Percentiles rank a stretch among this genome's conserved stretches.
These are phyloP conservation scores for Pseudozyma flocculosa DNA, from an alignment of 1,284 basidiomycete species.

Conservation along the genomic window DNA sequence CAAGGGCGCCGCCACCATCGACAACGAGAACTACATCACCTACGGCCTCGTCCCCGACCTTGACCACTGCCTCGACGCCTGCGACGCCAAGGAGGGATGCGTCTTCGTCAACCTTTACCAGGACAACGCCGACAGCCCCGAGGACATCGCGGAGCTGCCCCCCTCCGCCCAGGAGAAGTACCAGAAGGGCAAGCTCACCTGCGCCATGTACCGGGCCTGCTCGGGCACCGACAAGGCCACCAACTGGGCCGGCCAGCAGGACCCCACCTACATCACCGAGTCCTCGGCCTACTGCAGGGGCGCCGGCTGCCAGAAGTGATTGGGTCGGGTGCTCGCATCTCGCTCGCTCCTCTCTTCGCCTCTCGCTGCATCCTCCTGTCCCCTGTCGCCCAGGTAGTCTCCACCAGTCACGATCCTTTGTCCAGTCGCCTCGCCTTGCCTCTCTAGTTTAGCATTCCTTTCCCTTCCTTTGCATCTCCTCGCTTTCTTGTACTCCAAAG, in stretches of 20 bases:
- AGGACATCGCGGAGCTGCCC: conserved; percentile 11
- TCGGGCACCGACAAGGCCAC: conserved; percentile 13
- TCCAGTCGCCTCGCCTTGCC: too few relatives aligned
- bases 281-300: conserved; percentile 32
- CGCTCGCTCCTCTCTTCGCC: too few relatives aligned
- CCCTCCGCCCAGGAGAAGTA: conserved; percentile 21
- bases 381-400: too few relatives aligned
- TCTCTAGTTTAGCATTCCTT: too few relatives aligned
- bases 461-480: too few relatives aligned
- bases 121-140: conserved; percentile 13
- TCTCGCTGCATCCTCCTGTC: too few relatives aligned
- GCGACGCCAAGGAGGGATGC: conserved; percentile 19
- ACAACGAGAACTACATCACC: conserved; percentile 35
- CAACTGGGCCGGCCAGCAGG: conserved; percentile 40
- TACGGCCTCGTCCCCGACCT: conserved; percentile 17
- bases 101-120: conserved; percentile 37
- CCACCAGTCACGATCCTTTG: too few relatives aligned
- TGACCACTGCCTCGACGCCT: conserved; percentile 19
- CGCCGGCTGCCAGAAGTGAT: conserved; percentile 6
- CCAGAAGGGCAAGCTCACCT: conserved; percentile 23
- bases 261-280: conserved; percentile 31
- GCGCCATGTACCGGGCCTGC: conserved; percentile 32
- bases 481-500: too few relatives aligned
- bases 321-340: too few relatives aligned
- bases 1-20: conserved; percentile 26